phyloP scores from a whole-genome alignment of 2,329 filamentous ascomycete species.

The Talaromyces piceae region DNA sequence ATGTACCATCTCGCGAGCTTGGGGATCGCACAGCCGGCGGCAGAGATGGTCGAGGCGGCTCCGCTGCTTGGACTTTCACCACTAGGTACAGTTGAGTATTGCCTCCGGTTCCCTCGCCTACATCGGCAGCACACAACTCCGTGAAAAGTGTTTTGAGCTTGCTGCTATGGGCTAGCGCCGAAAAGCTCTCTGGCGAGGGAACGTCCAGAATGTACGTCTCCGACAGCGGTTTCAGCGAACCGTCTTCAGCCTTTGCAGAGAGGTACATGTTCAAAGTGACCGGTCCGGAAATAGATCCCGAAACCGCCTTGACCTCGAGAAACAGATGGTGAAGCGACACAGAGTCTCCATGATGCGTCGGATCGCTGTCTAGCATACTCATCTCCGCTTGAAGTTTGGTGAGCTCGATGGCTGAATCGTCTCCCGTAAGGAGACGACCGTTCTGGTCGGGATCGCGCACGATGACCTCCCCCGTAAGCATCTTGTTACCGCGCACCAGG shows the following conservation, averaged over 20 bases:
- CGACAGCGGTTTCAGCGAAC: conserved; percentile 60
- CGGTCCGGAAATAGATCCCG: conserved; percentile 66
- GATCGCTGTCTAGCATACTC: conserved; percentile 84
- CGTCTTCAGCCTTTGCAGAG: conserved; percentile 61
- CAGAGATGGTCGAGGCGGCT: conserved; percentile 31
- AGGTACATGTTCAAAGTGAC: conserved; percentile 72
- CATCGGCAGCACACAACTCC: conserved; percentile 71
- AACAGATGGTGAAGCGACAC: conserved; percentile 71
- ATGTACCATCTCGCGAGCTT: conserved; percentile 27
- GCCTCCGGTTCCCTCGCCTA: conserved; percentile 53
- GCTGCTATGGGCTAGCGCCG: conserved; percentile 55
- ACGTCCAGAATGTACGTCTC: conserved; percentile 78
- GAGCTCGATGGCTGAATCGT: conserved; percentile 87
- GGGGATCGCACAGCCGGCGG: conserved; percentile 21
- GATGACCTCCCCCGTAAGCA: conserved; percentile 88
- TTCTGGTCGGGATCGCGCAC: conserved; percentile 79
- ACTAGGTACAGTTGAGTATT: conserved; percentile 75
- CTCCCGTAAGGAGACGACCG: conserved; percentile 78
- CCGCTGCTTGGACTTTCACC: conserved; percentile 64
- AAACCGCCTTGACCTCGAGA: conserved; percentile 75
- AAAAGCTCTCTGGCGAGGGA: conserved; percentile 63
- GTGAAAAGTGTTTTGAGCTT: conserved; percentile 81
- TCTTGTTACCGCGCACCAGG: conserved; percentile 85
- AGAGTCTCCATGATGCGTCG: conserved; percentile 59
- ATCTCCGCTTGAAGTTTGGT: conserved; percentile 90